Conservation (phyloP, 306 rosid genomes). For the Quercus bicolor region DNA sequence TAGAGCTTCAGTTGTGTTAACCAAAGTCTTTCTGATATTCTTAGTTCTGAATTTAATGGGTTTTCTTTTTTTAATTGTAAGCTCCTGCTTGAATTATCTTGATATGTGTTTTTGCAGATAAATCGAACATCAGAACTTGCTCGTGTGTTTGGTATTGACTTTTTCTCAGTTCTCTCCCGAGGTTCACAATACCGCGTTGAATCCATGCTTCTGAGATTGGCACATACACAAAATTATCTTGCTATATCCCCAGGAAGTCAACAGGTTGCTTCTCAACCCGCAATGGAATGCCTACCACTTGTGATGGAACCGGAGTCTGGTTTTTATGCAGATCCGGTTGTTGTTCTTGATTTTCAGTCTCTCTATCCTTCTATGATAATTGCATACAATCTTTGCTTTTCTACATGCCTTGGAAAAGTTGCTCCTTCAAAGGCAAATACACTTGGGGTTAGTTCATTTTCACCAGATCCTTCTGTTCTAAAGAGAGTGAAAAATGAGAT, state of each 20-base stretch:
- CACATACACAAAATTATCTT: conserved; percentile 85
- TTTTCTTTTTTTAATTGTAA: conserved; percentile 13
- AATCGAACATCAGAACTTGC: conserved; percentile 97
- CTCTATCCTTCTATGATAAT: conserved; percentile 98
- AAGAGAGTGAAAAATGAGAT: conserved; percentile 62
- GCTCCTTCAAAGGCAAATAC: conserved; percentile 58
- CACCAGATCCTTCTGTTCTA: conserved; percentile 59
- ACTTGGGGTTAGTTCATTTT: conserved; percentile 78
- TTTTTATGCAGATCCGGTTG: conserved; percentile 91
- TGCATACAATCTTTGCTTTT: conserved; percentile 93
- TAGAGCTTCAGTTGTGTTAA: background rate
- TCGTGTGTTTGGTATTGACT: conserved; percentile 95
- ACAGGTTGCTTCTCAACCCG: conserved; percentile 99
- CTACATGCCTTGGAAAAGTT: conserved; percentile 89
- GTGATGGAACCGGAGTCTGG: conserved; percentile 99
- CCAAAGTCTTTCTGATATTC: background rate
- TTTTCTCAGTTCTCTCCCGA: conserved; percentile 93
- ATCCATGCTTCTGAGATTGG: conserved; percentile 90
- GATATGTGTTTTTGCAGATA: conserved; percentile 54
- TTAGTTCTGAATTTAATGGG: background rate
- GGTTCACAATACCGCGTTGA: conserved; percentile 97
- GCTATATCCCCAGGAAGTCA: conserved; percentile 86
- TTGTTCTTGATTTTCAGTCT: conserved; percentile 92
- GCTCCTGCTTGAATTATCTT: conserved; percentile 11
- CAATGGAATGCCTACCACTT: conserved; percentile 96